Base-by-base conservation (phyloP, 2,329 filamentous ascomycete species). In the Fusarium domesticum region DNA sequence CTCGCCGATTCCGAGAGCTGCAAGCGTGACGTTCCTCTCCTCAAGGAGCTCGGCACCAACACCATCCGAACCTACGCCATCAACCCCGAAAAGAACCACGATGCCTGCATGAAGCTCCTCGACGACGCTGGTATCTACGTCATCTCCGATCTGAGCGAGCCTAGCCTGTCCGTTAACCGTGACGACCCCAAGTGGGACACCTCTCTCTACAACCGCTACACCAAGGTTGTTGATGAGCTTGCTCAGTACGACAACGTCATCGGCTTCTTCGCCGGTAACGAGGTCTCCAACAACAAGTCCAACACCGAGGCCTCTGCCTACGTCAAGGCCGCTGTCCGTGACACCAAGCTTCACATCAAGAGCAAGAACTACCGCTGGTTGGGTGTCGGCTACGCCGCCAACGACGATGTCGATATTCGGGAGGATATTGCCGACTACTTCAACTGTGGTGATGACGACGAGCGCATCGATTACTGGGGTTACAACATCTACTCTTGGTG, bases 401-500 rank as follows among this genome's bases (percentile, higher is more conserved):
- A 95, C 70, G 93, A 97, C 59, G 91, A 96, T 68, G 78, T 83
- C 32, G 77, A 81, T 17, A 95, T 96, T 59, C 88, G 93, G 68
- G 77, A 77, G 54, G 76, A 89, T 61, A 82, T 97, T 63, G 88
- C 89, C 57, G 74, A 89, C 65, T 98, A 95, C 80, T 96, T 98
- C 75, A 91, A 96, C 78, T 98, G 93, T 65, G 88, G 91, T 48
- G 44, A 60, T 3, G 69, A 81, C 49, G 65, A 75, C 25, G 72
- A 75, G 7, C 63, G 86, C 49, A 96, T 97, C 56, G 93, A 98
- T 71, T 97, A 95, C 77, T 98, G 91, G 88, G 93, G 93, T 47
- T 97, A 97, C 85, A 98, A 98, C 78, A 96, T 97, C 73, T 98
- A 98, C 80, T 95, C 91, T 41, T 98, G 93, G 93, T 98, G 93